These are phyloP conservation scores for Volvox reticuliferus DNA, from an alignment of 139 green algal species.

Conservation along the genomic window DNA sequence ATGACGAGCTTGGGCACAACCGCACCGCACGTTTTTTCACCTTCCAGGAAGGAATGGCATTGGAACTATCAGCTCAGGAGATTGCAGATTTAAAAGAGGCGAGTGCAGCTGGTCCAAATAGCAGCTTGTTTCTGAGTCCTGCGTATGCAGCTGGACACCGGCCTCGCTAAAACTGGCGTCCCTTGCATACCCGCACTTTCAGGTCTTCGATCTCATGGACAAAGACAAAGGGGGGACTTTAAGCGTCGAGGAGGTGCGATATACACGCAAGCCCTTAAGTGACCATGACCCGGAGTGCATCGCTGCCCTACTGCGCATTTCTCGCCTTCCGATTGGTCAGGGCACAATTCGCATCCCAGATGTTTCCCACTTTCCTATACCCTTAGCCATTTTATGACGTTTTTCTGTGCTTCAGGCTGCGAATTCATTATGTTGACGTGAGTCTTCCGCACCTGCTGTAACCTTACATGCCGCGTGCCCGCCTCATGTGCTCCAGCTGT, in stretches of 20 bases:
- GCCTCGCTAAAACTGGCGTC: not conserved
- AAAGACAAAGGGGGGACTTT: slow-evolving; percentile 61
- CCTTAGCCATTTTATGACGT: no score
- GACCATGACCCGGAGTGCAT: not conserved
- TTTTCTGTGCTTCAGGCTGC: no score
- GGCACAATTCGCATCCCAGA: no score
- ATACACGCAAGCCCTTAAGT: not conserved
- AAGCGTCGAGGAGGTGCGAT: slow-evolving; percentile 45
- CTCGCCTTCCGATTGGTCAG: no score
- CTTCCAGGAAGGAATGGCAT: not conserved
- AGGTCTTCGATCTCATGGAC: slow-evolving; percentile 68
- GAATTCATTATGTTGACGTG: no score
- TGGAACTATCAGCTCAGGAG: slow-evolving; percentile 34
- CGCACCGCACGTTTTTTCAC: not conserved
- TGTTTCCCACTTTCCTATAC: no score
- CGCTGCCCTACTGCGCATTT: not conserved
- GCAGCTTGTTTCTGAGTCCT: no score
- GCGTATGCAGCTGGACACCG: no score
- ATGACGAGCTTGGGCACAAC: no score
- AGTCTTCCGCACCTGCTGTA: no score
- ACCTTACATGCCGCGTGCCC: no score
- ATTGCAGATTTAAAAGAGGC: slow-evolving; percentile 34
- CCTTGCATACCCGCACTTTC: not conserved
- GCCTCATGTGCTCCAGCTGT: no score
- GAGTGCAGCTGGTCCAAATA: not conserved